Evolutionary conservation across 2,329 filamentous ascomycete genomes (phyloP).

Genomic region (Pseudocercospora eumusae): DNA sequence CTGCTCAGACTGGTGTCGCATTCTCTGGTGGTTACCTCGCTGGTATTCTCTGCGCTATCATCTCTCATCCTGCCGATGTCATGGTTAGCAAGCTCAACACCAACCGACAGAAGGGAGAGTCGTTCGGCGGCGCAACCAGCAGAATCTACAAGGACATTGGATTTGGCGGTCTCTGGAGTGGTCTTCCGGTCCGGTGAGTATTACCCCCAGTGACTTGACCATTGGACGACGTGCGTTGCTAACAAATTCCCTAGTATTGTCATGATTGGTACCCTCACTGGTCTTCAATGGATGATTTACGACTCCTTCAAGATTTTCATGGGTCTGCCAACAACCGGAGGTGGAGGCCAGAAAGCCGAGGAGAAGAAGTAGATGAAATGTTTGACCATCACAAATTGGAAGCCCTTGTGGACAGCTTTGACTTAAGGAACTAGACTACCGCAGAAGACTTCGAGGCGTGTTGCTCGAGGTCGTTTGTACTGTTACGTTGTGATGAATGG

Average conservation of each 20-base stretch:
- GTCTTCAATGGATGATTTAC: slow-evolving; percentile 72
- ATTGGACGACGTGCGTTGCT: neutral
- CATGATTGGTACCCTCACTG: slow-evolving; percentile 77
- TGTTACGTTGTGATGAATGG: neutral
- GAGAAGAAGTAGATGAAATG: slow-evolving; percentile 17
- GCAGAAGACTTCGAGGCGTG: neutral
- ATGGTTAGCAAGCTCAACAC: slow-evolving; percentile 66
- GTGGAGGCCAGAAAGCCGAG: slow-evolving; percentile 38
- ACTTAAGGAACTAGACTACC: neutral
- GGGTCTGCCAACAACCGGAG: slow-evolving; percentile 75
- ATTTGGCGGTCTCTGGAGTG: slow-evolving; percentile 83
- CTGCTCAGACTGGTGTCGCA: slow-evolving; percentile 61
- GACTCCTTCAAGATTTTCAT: slow-evolving; percentile 56
- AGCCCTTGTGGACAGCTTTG: neutral
- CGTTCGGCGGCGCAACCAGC: slow-evolving; percentile 58
- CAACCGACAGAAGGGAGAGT: slow-evolving; percentile 59
- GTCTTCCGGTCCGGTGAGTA: slow-evolving; percentile 63
- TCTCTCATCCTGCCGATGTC: slow-evolving; percentile 65
- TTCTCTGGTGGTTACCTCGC: slow-evolving; percentile 65
- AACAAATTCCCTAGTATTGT: slow-evolving; percentile 61
- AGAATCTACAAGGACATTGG: slow-evolving; percentile 66
- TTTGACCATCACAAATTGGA: neutral
- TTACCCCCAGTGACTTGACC: neutral
- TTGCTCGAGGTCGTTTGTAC: neutral
- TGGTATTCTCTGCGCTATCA: slow-evolving; percentile 62